phyloP scores from a whole-genome alignment of 2,329 filamentous ascomycete genomes.

The Venturia asperata region DNA sequence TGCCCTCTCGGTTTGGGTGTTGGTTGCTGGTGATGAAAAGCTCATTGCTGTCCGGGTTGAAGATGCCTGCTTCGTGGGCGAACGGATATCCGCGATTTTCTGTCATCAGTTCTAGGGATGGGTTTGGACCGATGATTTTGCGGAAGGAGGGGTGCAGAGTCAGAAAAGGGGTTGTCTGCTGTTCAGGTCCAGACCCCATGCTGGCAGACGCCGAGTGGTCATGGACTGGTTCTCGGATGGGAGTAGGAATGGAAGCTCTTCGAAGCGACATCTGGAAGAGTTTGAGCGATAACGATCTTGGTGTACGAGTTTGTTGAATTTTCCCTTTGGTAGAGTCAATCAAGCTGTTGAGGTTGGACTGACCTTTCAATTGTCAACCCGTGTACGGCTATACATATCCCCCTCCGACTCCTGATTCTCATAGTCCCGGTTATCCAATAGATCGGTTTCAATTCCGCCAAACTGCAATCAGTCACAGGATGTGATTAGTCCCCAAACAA shows the following conservation, averaged over 20 bases:
- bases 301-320: too few species aligned
- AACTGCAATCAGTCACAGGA: not conserved
- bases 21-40: conserved; percentile 37
- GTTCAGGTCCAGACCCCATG: not conserved
- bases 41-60: conserved; percentile 28
- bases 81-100: conserved; percentile 39
- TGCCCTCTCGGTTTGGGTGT: conserved; percentile 22
- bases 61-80: conserved; percentile 44
- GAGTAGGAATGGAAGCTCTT: too few species aligned
- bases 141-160: not conserved
- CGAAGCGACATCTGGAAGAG: too few species aligned
- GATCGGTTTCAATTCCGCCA: not conserved
- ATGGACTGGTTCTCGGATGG: too few species aligned
- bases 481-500: not conserved
- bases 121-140: conserved; percentile 31
- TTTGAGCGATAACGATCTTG: too few species aligned
- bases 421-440: not conserved
- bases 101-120: conserved; percentile 34
- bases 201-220: too few species aligned
- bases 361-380: too few species aligned
- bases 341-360: too few species aligned
- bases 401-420: not conserved
- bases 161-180: not conserved
- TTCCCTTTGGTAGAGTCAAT: too few species aligned
- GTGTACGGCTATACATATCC: too few species aligned